phyloP scores from a whole-genome alignment of 176 grass and related monocot genomes.

The Neostapfia colusana region DNA sequence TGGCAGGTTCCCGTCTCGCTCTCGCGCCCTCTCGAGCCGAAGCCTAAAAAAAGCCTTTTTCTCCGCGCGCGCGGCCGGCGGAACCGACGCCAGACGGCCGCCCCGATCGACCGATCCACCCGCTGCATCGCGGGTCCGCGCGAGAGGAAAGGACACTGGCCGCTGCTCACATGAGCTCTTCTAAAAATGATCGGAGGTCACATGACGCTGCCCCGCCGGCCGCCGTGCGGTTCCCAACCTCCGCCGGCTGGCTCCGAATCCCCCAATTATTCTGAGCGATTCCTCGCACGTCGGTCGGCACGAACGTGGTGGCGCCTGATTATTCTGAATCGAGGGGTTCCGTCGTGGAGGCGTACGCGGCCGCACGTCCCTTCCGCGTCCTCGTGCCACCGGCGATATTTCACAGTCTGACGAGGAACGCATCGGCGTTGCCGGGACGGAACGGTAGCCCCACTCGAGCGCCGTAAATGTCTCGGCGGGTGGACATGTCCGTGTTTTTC shows the following conservation, averaged over 20 bases:
- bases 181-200: neutral
- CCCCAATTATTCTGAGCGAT: conserved; percentile 5
- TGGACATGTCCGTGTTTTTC: neutral
- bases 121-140: neutral
- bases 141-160: neutral
- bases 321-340: neutral
- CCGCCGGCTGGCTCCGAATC: neutral
- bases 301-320: neutral
- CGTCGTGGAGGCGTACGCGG: neutral
- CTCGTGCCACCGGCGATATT: neutral
- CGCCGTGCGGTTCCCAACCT: neutral
- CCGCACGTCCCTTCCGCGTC: neutral
- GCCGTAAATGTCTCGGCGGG: conserved; percentile 6
- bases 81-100: neutral
- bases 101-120: neutral
- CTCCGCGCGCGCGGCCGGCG: neutral
- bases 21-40: no score
- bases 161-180: neutral
- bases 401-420: conserved; percentile 1
- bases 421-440: neutral
- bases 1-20: neutral
- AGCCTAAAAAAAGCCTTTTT: neutral
- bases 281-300: neutral
- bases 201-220: conserved; percentile 17
- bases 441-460: conserved; percentile 4